Conservation (phyloP, 1,139 yeast genomes). For the Suhomyces bokatorum region DNA sequence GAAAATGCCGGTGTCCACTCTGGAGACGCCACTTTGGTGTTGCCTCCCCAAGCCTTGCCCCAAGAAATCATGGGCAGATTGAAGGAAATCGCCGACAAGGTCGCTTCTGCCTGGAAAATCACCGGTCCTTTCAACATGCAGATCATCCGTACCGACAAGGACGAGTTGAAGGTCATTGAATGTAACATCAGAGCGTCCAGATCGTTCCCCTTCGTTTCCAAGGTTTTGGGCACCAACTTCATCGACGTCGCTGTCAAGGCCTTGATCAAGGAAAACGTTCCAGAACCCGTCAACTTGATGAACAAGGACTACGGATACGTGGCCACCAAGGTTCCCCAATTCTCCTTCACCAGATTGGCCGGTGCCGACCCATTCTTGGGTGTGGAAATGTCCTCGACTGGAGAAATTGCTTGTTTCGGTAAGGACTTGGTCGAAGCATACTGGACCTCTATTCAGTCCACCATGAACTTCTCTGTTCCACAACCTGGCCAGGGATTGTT, state of each 20-base stretch:
- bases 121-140: slow-evolving; percentile 99
- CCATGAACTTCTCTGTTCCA: slow-evolving; percentile 95
- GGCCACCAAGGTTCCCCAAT: slow-evolving; percentile 97
- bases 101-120: slow-evolving; percentile 90
- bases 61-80: slow-evolving; percentile 61
- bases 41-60: slow-evolving; percentile 82
- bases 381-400: slow-evolving; percentile 98
- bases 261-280: slow-evolving; percentile 69
- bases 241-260: slow-evolving; percentile 94
- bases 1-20: slow-evolving; percentile 99
- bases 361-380: slow-evolving; percentile 99
- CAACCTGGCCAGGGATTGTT: slow-evolving; percentile 84
- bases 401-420: slow-evolving; percentile 98
- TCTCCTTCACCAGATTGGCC: slow-evolving; percentile 95
- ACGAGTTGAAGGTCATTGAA: slow-evolving; percentile 84
- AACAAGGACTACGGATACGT: slow-evolving; percentile 64
- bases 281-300: slow-evolving; percentile 72
- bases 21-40: slow-evolving; percentile 93
- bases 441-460: slow-evolving; percentile 96
- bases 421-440: slow-evolving; percentile 82
- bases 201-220: slow-evolving; percentile 97
- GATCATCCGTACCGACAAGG: slow-evolving; percentile 69
- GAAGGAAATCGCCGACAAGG: slow-evolving; percentile 84
- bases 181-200: slow-evolving; percentile 98
- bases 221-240: slow-evolving; percentile 90